Percentiles rank a stretch among this genome's conserved stretches.
phyloP scores from a whole-genome alignment of 129 eudicot genomes.

The Centella asiatica region DNA sequence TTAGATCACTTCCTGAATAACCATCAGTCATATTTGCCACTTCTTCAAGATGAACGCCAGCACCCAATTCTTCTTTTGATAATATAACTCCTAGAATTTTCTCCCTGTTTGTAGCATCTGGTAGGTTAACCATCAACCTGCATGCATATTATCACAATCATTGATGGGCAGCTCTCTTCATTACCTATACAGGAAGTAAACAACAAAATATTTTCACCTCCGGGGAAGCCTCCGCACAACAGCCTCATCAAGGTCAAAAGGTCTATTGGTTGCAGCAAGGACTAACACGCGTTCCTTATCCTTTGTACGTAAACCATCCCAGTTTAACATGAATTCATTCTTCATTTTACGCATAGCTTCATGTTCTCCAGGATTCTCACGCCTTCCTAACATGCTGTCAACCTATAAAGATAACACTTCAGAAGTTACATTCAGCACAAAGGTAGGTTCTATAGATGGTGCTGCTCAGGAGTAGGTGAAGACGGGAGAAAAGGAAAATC shows the following conservation, averaged over 20 bases:
- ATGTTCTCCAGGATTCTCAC: constrained; percentile 88
- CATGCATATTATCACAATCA: not conserved
- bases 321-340: constrained; percentile 85
- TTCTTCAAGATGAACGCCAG: constrained; percentile 58
- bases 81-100: constrained; percentile 67
- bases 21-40: constrained; percentile 87
- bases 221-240: constrained; percentile 83
- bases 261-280: constrained; percentile 85
- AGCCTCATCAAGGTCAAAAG: constrained; percentile 95
- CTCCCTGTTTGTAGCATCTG: constrained; percentile 70
- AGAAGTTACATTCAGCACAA: not conserved
- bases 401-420: constrained; percentile 32
- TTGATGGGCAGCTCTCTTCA: too few relatives aligned
- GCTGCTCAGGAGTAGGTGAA: not conserved
- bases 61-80: constrained; percentile 72
- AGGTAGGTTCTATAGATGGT: not conserved
- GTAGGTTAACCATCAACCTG: constrained; percentile 93
- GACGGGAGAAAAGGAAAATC: not conserved
- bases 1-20: constrained; percentile 86
- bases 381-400: constrained; percentile 95
- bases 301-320: constrained; percentile 87
- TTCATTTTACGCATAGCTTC: constrained; percentile 97
- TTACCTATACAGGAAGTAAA: not conserved
- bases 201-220: constrained; percentile 30
- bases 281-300: constrained; percentile 87